These are phyloP conservation scores for Stemphylium lycopersici DNA, from an alignment of 2,329 filamentous ascomycete species.

Conservation along the genomic window DNA sequence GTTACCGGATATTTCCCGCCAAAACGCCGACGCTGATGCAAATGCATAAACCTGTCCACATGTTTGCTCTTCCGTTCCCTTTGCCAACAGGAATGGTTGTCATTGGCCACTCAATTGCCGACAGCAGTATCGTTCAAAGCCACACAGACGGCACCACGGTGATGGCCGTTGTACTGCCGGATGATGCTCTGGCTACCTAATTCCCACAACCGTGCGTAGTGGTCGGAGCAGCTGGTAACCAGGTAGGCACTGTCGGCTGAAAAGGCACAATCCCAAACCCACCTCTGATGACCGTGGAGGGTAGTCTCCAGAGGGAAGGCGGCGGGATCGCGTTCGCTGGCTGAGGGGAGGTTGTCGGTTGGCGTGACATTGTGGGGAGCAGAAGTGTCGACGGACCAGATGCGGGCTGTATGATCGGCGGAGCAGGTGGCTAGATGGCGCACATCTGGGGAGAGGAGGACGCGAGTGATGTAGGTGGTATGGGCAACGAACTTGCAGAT, in stretches of 20 bases:
- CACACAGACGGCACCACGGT: slow-evolving; percentile 89
- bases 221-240: slow-evolving; percentile 90
- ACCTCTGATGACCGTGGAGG: slow-evolving; percentile 87
- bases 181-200: slow-evolving; percentile 86
- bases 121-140: slow-evolving; percentile 76
- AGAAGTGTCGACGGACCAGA: slow-evolving; percentile 81
- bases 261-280: slow-evolving; percentile 98
- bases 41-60: neutral
- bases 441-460: slow-evolving; percentile 89
- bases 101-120: slow-evolving; percentile 31
- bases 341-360: slow-evolving; percentile 39
- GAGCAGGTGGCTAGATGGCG: slow-evolving; percentile 94
- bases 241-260: slow-evolving; percentile 91
- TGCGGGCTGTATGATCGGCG: slow-evolving; percentile 92
- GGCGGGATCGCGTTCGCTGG: slow-evolving; percentile 53
- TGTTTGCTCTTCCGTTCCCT: neutral
- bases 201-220: slow-evolving; percentile 93
- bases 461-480: slow-evolving; percentile 89
- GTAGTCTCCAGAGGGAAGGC: slow-evolving; percentile 84
- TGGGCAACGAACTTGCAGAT: slow-evolving; percentile 90
- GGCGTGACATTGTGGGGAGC: slow-evolving; percentile 44
- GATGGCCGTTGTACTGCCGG: slow-evolving; percentile 92
- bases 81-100: slow-evolving; percentile 6
- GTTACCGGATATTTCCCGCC: neutral
- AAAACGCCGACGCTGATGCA: slow-evolving; percentile 18